Base-by-base conservation (phyloP, 208 protist genomes). In the Trypanosoma avium region DNA sequence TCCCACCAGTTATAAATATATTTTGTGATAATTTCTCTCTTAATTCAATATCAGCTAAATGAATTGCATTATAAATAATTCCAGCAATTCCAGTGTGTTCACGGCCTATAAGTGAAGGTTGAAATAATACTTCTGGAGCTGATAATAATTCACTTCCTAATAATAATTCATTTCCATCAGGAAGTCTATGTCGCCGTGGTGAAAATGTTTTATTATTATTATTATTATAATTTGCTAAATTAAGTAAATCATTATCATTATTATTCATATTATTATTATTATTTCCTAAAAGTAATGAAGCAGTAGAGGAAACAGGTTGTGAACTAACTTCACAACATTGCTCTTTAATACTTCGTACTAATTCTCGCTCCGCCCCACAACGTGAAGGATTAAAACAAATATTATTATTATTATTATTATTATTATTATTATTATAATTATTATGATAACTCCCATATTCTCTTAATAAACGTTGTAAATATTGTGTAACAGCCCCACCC, bases 1-100 rank as follows among this genome's bases (percentile, higher is more conserved):
- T 77, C 15, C 97, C 97, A 33, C 97, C 97, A 26, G 90, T 88
- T 7, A 98, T 50, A 7, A 98, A 84, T 30, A 97, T 70, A 65
- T 97, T 94, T 40, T 60, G 22, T 19, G 77, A 92, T 4, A 98
- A 72, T 12, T 86, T 66, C 26, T 60, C 52, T 30, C 85, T 67
- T 33, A 97, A 69, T 32, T 94, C 84, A 8, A 97, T 40, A 56
- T 97, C 81, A 62, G 80, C 71, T 21, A 58, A 36, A 36, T 71
- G 68, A 60, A 99, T 90, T 8, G 97, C 86, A 62, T 94, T 79
- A 61, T 84, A 84, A 46, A 85, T 77, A 0, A 84, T 21, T 17
- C 89, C 75, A 9, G 82, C 77, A 1, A 97, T 65, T 40, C 90
- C 88, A 30, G 59, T 32, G 22, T 69, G 60, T 48, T 97, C 94